Conservation (phyloP, 352 stramenopile species). For the Phytophthora citricola region DNA sequence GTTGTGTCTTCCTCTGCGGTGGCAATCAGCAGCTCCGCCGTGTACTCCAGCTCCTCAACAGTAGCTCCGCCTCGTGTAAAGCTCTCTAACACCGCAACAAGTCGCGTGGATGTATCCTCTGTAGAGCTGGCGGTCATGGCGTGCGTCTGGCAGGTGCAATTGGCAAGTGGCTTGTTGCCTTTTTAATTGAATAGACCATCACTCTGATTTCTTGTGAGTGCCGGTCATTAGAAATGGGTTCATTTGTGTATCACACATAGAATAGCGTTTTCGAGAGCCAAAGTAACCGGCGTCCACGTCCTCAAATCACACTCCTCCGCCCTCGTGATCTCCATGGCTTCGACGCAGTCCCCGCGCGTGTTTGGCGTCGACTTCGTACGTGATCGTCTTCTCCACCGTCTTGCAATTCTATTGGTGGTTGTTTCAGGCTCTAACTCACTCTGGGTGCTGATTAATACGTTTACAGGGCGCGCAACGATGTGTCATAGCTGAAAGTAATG, state of each 20-base stretch:
- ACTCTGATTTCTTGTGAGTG: conserved; percentile 20
- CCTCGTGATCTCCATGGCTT: conserved; percentile 33
- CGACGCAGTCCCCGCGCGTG: conserved; percentile 40
- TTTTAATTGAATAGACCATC: not conserved
- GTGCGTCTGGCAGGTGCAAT: conserved; percentile 6
- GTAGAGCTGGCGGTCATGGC: conserved; percentile 13
- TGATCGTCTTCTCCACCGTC: conserved; percentile 6
- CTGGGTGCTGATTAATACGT: conserved; percentile 1
- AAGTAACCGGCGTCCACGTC: no score
- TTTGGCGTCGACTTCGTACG: conserved; percentile 87
- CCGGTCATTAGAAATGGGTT: conserved; percentile 18
- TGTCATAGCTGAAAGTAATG: conserved; percentile 69
- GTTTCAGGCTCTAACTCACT: conserved; percentile 6
- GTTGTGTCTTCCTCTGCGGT: conserved; percentile 43
- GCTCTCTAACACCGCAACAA: conserved; percentile 32
- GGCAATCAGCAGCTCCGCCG: conserved; percentile 67
- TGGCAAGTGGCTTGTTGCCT: conserved; percentile 21
- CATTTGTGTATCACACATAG: conserved; percentile 8
- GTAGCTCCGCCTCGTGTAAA: conserved; percentile 23
- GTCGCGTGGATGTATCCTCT: conserved; percentile 28
- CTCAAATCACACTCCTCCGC: conserved; percentile 21
- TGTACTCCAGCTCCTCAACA: conserved; percentile 66
- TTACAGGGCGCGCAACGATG: conserved; percentile 77
- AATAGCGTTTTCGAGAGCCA: conserved; percentile 35
- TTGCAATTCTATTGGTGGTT: conserved; percentile 2